phyloP scores from a whole-genome alignment of 2,329 filamentous ascomycete genomes.

The Talaromyces sp. region DNA sequence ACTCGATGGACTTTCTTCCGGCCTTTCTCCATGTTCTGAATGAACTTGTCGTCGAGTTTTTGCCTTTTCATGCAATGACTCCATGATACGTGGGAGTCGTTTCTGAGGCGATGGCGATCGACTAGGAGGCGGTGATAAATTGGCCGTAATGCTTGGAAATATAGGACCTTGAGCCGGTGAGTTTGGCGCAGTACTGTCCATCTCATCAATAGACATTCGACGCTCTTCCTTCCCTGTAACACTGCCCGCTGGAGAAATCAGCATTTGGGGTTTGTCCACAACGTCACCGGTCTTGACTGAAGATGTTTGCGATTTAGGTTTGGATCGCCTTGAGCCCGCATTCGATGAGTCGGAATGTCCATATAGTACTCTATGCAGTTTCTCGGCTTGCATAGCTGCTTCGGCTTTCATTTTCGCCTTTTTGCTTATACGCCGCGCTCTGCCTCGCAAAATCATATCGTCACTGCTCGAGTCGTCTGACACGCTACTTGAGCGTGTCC shows the following conservation, averaged over 20 bases:
- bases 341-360: constrained; percentile 13
- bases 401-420: constrained; percentile 12
- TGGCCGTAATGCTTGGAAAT: constrained; percentile 57
- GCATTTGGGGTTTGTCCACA: constrained; percentile 37
- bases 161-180: constrained; percentile 39
- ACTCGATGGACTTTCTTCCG: constrained; percentile 21
- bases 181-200: constrained; percentile 41
- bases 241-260: constrained; percentile 50
- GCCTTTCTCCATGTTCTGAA: constrained; percentile 28
- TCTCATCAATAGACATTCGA: constrained; percentile 34
- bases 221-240: constrained; percentile 27
- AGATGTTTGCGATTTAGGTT: neutral
- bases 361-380: constrained; percentile 2
- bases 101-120: constrained; percentile 60
- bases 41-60: constrained; percentile 37
- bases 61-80: constrained; percentile 34
- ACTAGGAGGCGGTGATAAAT: constrained; percentile 60
- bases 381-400: constrained; percentile 9
- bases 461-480: constrained; percentile 56
- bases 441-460: constrained; percentile 17
- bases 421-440: constrained; percentile 14
- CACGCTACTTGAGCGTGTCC: constrained; percentile 47
- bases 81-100: constrained; percentile 42
- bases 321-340: neutral
- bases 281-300: constrained; percentile 47